A percentile compares a stretch with the other conserved stretches of the same genome.
phyloP scores from a whole-genome alignment of 169 alveolate species.

The Plasmodium billcollinsi region DNA sequence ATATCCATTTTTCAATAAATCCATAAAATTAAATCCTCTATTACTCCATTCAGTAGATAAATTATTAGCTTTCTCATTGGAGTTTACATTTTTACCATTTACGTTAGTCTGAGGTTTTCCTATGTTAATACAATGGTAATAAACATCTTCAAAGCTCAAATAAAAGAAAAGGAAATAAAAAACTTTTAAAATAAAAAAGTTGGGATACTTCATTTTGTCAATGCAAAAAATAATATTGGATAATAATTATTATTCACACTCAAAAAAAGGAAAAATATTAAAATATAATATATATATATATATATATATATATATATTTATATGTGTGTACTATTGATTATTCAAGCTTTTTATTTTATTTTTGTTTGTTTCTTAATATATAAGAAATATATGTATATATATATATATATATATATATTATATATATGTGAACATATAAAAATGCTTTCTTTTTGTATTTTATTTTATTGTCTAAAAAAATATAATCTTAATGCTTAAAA shows the following conservation, averaged over 20 bases:
- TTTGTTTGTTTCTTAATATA: neutral
- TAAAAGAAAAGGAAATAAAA: conserved; percentile 20
- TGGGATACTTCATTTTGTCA: conserved; percentile 21
- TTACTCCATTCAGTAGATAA: conserved; percentile 48
- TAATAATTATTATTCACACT: no score
- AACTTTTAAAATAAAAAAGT: conserved; percentile 13
- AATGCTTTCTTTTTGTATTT: no score
- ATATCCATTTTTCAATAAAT: conserved; percentile 43
- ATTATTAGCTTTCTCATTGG: neutral
- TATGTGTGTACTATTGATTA: neutral
- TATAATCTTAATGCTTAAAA: no score
- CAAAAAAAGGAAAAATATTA: no score
- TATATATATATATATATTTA: neutral
- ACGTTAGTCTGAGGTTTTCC: conserved; percentile 3
- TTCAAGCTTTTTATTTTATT: neutral
- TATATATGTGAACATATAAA: no score
- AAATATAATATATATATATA: neutral
- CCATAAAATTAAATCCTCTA: conserved; percentile 35
- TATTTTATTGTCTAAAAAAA: no score
- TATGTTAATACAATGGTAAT: conserved; percentile 30
- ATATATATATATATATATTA: no score
- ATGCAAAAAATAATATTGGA: neutral
- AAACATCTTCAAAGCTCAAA: conserved; percentile 36
- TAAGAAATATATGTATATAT: no score
- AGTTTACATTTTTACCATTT: neutral